Conservation (phyloP, 2,329 filamentous ascomycete species). For the Trichoderma sp. region DNA sequence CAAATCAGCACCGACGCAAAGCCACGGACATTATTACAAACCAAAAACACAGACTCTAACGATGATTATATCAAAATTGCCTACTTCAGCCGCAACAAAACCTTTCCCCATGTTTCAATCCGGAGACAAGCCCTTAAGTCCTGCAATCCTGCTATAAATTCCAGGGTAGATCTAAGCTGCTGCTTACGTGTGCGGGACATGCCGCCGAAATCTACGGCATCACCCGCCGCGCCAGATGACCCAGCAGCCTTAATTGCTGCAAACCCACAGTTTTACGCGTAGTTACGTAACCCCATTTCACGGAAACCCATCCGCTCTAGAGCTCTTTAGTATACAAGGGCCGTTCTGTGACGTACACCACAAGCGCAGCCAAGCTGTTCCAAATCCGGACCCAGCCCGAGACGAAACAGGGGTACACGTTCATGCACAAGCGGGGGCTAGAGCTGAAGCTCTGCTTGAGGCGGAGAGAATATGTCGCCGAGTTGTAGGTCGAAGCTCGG, state of each 20-base stretch:
- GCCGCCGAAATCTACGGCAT: constrained; percentile 1
- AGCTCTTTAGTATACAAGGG: background rate
- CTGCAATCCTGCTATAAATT: background rate
- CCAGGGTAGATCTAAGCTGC: background rate
- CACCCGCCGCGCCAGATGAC: background rate
- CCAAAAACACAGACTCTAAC: background rate
- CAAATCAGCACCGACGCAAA: background rate
- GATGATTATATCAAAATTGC: background rate
- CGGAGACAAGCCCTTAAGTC: constrained; percentile 16
- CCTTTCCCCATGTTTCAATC: background rate
- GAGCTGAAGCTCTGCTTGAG: background rate
- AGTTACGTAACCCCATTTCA: background rate
- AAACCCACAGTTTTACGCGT: background rate
- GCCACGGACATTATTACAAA: constrained; percentile 1
- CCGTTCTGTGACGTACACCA: background rate
- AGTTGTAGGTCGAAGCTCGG: background rate
- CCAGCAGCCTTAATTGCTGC: background rate
- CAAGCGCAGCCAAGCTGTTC: background rate
- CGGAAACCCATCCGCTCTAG: background rate
- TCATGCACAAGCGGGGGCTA: background rate
- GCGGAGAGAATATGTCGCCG: background rate
- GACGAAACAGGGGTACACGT: background rate
- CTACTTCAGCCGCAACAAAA: background rate
- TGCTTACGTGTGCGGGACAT: background rate
- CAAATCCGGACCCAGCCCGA: background rate